Evolutionary conservation across 2,329 filamentous ascomycete species (phyloP).

Genomic region (Knoxdaviesia proteae): DNA sequence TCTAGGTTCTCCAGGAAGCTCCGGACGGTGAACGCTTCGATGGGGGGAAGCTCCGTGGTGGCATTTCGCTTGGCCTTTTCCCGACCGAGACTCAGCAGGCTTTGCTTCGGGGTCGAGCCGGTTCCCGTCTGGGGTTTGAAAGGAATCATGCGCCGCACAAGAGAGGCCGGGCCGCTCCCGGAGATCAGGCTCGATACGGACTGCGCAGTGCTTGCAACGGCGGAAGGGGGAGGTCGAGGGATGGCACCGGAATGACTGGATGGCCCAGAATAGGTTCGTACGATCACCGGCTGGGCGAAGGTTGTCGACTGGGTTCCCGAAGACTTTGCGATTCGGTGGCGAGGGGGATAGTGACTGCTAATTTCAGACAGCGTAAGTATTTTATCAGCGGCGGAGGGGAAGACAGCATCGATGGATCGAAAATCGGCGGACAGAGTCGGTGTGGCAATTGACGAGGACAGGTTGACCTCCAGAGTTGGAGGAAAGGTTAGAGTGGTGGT

Average conservation of each 20-base stretch:
- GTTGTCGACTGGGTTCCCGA: conserved; percentile 34
- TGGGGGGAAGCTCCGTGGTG: conserved; percentile 24
- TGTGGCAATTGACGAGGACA: too few relatives aligned
- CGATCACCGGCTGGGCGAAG: conserved; percentile 44
- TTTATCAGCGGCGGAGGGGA: conserved; percentile 27
- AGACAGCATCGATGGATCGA: too few relatives aligned
- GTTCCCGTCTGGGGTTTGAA: conserved; percentile 1
- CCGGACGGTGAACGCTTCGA: conserved; percentile 45
- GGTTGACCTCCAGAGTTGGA: too few relatives aligned
- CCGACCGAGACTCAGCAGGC: conserved; percentile 22
- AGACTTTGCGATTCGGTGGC: conserved; percentile 34
- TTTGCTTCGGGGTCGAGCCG: conserved; percentile 8
- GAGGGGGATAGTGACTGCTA: conserved; percentile 34
- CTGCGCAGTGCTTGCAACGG: neutral
- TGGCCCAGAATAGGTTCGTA: conserved; percentile 38
- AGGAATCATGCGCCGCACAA: conserved; percentile 7
- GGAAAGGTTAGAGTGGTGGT: too few relatives aligned
- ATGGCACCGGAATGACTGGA: conserved; percentile 13
- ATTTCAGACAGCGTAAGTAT: conserved; percentile 40
- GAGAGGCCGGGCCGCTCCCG: conserved; percentile 5
- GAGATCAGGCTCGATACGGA: neutral
- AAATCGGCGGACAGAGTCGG: too few relatives aligned
- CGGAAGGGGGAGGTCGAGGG: conserved; percentile 9
- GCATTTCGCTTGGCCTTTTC: conserved; percentile 14
- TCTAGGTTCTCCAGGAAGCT: conserved; percentile 38